Evolutionary conservation across 2,329 filamentous ascomycete species (phyloP), one percentile per base, ranked within the genome.

Genomic region (Diaporthe citriasiana): DNA sequence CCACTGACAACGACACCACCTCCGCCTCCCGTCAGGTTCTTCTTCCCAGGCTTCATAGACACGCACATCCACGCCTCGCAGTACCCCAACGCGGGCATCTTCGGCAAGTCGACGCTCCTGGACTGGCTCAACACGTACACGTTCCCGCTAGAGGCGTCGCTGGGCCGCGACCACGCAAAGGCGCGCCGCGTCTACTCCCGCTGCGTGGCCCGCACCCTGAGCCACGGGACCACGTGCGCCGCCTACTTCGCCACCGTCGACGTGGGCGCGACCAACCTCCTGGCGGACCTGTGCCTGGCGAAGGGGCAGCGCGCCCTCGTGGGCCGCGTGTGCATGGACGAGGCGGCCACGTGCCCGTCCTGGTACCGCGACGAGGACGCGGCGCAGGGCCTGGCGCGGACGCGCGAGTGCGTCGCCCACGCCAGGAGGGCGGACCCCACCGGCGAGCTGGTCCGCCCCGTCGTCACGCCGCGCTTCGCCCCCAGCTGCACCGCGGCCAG

Each of bases 91-190:
- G 91, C 91, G 1, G 97, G 97, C 74, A 93, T 99, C 76, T 98
- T 98, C 81, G 97, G 97, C 79, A 97, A 95, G 77, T 93, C 94
- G 0, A 98, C 96, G 0, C 91, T 99, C 42, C 89, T 99, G 19
- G 93, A 97, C 84, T 99, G 97, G 97, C 88, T 99, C 7, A 90
- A 95, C 79, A 97, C 88, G 22, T 98, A 99, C 85, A 99, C 97
- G 0, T 99, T 98, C 81, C 97, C 97, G 0, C 89, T 98, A 76
- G 97, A 99, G 83, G 87, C 92, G 0, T 95, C 93, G 13, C 91
- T 98, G 5, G 72, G 53, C 74, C 84, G 87, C 9, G 87, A 91
- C 76, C 84, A 91, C 7, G 77, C 84, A 72, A 91, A 90, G 79
- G 95, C 95, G 0, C 87, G 86, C 19, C 87, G 86, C 47, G 92